phyloP scores from a whole-genome alignment of 1,284 basidiomycete species.

The Sporisorium reilianum region DNA sequence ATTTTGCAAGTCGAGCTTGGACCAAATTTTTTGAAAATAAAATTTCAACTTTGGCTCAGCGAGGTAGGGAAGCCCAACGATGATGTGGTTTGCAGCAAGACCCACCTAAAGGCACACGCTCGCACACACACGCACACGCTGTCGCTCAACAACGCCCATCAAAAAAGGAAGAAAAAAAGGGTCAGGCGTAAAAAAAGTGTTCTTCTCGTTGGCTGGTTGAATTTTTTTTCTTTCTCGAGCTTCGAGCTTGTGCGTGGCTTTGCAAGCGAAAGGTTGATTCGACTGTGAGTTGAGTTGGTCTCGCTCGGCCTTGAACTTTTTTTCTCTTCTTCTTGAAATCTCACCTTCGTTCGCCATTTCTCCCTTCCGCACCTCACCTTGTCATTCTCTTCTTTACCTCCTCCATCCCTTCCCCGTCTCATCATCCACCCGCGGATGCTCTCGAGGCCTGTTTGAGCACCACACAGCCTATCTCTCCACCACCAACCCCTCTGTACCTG shows the following conservation, averaged over 20 bases:
- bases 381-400: conserved; percentile 1
- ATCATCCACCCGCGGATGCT: conserved; percentile 35
- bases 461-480: conserved; percentile 3
- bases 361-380: conserved; percentile 19
- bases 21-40: conserved; percentile 1
- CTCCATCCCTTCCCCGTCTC: conserved; percentile 6
- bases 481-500: conserved; percentile 8
- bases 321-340: conserved; percentile 12
- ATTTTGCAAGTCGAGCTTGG: background rate
- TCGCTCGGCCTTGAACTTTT: background rate
- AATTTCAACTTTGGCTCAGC: background rate
- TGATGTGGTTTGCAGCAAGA: too few species aligned
- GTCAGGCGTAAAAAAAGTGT: conserved; percentile 37
- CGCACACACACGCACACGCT: conserved; percentile 9
- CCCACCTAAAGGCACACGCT: background rate
- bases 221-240: conserved; percentile 12
- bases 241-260: background rate
- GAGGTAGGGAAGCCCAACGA: too few species aligned
- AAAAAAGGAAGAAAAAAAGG: background rate
- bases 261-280: background rate
- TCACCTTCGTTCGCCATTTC: conserved; percentile 3
- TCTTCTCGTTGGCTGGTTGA: conserved; percentile 12
- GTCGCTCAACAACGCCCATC: background rate
- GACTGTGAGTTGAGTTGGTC: too few species aligned
- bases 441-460: conserved; percentile 11